These are phyloP conservation scores for Lentinus tigrinus DNA, from an alignment of 768 basidiomycete genomes.

Conservation along the genomic window DNA sequence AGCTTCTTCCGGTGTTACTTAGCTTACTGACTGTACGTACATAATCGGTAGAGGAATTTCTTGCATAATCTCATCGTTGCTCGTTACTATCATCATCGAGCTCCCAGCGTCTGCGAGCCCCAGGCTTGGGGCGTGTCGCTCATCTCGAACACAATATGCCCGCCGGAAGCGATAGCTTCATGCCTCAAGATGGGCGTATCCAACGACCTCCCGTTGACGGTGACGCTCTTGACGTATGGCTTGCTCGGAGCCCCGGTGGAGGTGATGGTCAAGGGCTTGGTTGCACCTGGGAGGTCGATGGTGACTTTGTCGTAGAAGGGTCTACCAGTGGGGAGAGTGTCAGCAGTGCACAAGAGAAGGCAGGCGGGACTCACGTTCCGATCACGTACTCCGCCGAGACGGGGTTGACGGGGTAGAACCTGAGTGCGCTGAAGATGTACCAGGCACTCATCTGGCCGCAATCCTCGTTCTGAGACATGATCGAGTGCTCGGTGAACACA, in stretches of 20 bases:
- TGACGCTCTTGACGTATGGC: slow-evolving; percentile 60
- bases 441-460: slow-evolving; percentile 91
- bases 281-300: slow-evolving; percentile 49
- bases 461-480: slow-evolving; percentile 69
- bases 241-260: slow-evolving; percentile 57
- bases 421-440: slow-evolving; percentile 81
- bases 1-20: no score
- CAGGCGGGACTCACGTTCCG: slow-evolving; percentile 52
- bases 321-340: slow-evolving; percentile 16
- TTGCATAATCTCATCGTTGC: no score
- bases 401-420: slow-evolving; percentile 85
- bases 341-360: neutral
- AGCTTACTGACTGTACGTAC: no score
- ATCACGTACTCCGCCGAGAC: slow-evolving; percentile 74
- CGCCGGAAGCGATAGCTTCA: slow-evolving; percentile 56
- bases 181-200: slow-evolving; percentile 54
- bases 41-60: no score
- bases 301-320: slow-evolving; percentile 55
- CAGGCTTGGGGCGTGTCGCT: slow-evolving; percentile 46
- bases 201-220: slow-evolving; percentile 49
- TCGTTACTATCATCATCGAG: no score
- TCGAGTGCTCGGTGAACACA: neutral
- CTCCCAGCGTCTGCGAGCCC: slow-evolving; percentile 36
- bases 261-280: slow-evolving; percentile 46
- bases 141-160: slow-evolving; percentile 65